Evolutionary conservation across 345 rosid genomes (phyloP).

Genomic region (Luvunga scandens): DNA sequence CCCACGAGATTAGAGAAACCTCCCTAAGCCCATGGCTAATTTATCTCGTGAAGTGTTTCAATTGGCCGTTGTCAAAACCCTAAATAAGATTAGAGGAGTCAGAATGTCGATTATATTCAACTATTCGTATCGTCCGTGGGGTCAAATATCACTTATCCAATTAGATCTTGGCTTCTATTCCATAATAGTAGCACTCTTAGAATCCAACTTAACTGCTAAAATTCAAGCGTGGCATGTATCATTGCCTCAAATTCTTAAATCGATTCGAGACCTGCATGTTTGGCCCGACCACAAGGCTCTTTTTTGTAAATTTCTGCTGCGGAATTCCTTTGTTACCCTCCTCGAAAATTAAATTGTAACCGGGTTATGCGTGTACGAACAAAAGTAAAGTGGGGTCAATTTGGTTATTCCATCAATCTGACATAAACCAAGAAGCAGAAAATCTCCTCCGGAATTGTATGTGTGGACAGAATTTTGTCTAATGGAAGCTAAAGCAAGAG

Average conservation of each 20-base stretch:
- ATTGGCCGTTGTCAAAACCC: too few relatives aligned
- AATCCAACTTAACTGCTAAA: neutral
- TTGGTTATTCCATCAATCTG: neutral
- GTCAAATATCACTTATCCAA: too few relatives aligned
- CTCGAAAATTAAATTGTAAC: neutral
- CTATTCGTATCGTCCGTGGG: too few relatives aligned
- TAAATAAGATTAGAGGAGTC: too few relatives aligned
- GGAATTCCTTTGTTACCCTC: neutral
- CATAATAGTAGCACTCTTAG: neutral
- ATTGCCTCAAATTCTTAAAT: neutral
- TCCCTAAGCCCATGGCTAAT: too few relatives aligned
- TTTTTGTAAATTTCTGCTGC: neutral
- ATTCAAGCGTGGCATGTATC: neutral
- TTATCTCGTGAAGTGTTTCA: too few relatives aligned
- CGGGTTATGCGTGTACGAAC: neutral
- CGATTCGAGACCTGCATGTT: neutral
- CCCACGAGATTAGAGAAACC: too few relatives aligned
- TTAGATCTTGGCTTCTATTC: too few relatives aligned
- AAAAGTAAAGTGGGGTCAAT: neutral
- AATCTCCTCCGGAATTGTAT: neutral
- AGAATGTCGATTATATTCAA: too few relatives aligned
- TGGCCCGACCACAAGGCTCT: neutral
- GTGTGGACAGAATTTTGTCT: conserved; percentile 23
- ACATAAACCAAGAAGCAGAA: neutral
- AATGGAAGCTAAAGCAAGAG: neutral